Evolutionary conservation across 1,284 basidiomycete species (phyloP), one percentile per base, ranked within the genome.

Genomic region (Gomphus bonarii): DNA sequence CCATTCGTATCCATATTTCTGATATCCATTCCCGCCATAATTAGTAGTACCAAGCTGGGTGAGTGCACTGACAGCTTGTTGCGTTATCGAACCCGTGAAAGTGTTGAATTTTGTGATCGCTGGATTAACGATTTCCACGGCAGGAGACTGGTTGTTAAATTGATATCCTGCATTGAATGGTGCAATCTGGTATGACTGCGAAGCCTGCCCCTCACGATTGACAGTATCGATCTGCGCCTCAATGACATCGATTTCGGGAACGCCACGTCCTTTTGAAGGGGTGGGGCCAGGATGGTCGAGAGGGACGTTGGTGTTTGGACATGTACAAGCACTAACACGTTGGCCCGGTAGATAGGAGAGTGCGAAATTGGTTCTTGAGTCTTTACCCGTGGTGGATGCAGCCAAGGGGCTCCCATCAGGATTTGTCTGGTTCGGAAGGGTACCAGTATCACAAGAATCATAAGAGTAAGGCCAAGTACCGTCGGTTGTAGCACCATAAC

Each of bases 241-340:
- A 59, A 91, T 76, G 42, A 91, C 73, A 70, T 91, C 88, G 58
- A 95, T 92, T 70, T 95, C 91, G 5, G 91, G 92, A 0, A 91
- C 88, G 0, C 84, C 76, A 33, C 92, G 80, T 16, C 90, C 91
- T 62, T 84, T 77, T 0, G 69, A 55, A 38, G 74, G 73, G 43
- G 76, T 69, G 12, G 91, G 91, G 0, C 91, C 91, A 0, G 91
- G 92, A 67, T 95, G 92, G 1, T 85, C 85, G 60, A 89, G 84
- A 14, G 55, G 55, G 22, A 57, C 35, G 18, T 50, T 38, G 8
- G 22, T 33, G 22, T 80, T 81, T 0, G 84, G 71, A 65, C 91
- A 95, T 1, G 91, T 92, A 65, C 91, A 94, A 0, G 76, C 68
- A 2, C 78, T 78, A 10, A 95, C 73, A 30, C 88, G 78, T 68